Evolutionary conservation across 2,329 filamentous ascomycete genomes (phyloP).

Genomic region (Orbilia oligospora): DNA sequence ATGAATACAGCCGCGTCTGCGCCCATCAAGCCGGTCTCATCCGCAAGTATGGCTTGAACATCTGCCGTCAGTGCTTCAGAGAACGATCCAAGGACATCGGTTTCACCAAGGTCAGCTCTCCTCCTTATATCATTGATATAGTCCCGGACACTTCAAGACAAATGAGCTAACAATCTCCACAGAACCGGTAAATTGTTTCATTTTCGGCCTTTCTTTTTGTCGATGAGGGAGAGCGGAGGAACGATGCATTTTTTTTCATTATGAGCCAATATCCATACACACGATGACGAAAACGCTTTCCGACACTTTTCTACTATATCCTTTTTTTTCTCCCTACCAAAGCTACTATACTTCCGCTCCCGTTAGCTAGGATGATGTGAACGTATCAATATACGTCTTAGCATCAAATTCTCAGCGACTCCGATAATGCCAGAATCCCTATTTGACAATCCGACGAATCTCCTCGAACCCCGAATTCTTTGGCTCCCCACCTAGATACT

Average conservation of each 20-base stretch:
- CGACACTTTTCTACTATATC: constrained; percentile 4
- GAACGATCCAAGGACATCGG: constrained; percentile 81
- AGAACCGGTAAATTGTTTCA: constrained; percentile 58
- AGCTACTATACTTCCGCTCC: neutral
- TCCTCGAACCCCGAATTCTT: constrained; percentile 18
- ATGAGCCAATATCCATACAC: constrained; percentile 51
- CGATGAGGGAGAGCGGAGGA: constrained; percentile 6
- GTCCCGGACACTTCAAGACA: neutral
- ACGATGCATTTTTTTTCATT: constrained; percentile 36
- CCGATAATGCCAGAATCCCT: constrained; percentile 19
- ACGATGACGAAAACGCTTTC: constrained; percentile 45
- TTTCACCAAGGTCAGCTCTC: constrained; percentile 73
- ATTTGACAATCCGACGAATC: constrained; percentile 6
- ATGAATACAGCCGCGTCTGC: constrained; percentile 78
- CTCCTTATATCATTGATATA: neutral
- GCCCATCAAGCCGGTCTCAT: constrained; percentile 98
- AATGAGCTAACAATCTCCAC: constrained; percentile 16
- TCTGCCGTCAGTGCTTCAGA: constrained; percentile 84
- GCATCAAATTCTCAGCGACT: constrained; percentile 19
- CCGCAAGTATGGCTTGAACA: constrained; percentile 98
- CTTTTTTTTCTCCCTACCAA: constrained; percentile 12
- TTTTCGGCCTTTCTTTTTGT: constrained; percentile 7
- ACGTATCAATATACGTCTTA: neutral
- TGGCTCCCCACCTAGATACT: constrained; percentile 44
- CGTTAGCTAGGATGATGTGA: constrained; percentile 45